Base-by-base conservation (phyloP, 139 green algal genomes). In the Prasinococcaceae sp. region DNA sequence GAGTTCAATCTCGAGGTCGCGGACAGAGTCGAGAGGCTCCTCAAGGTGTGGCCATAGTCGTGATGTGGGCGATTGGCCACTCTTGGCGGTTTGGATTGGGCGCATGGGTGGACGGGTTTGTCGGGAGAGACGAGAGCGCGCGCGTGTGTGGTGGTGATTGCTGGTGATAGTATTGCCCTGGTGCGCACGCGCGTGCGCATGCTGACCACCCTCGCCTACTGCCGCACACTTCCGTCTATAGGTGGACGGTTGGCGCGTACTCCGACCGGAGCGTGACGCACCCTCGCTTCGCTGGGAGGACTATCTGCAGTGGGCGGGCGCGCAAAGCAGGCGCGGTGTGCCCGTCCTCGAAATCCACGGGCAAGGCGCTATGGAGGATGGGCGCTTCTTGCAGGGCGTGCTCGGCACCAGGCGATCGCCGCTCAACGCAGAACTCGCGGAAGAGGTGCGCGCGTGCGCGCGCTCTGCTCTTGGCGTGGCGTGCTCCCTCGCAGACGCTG, bases 311-410 rank as follows among this genome's bases (percentile, higher is more conserved):
- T 76, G 66, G 66, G 52, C 75, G 5, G 49, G 45, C 22, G n/a
- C 12, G 43, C 49, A 60, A 35, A 61, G 60, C 0, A 22, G 47
- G 37, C 30, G 48, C 14, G 61, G 61, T 8, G 47, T 70, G 24
- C 48, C 62, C 16, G 53, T 69, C 17, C 29, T 75, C 10, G 66
- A 75, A 30, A 64, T 75, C 16, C 66, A 75, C 46, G 66, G 66
- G 8, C 65, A 74, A 48, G 64, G 38, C 30, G 29, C 33, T 16
- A 58, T 47, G 23, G 43, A 65, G 28, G 50, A 53, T 23, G 6
- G 45, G n/a, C 56, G 44, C 8, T 20, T 60, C 25, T 43, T 73
- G 14, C 25, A 49, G 30, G 66, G 66, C 10, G 66, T 74, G 29
- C 75, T 74, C 30, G 66, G 66, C 27, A 35, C 58, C 17, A 17